Evolutionary conservation across 1,139 yeast species (phyloP).

Genomic region (Blastobotrys persicus): DNA sequence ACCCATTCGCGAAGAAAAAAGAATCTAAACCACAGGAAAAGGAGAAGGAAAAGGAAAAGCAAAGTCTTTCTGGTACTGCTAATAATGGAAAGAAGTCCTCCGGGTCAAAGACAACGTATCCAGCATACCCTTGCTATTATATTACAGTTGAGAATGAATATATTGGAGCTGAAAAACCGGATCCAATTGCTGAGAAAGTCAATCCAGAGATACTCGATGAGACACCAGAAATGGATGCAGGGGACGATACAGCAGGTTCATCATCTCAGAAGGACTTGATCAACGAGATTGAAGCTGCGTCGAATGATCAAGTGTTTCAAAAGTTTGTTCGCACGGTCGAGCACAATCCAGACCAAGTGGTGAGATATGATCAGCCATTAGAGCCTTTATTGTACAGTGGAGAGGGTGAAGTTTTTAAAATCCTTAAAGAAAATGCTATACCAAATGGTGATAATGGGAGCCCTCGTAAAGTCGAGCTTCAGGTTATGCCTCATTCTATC

Average conservation of each 20-base stretch:
- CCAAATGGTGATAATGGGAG: slow-evolving; percentile 43
- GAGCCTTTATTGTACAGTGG: slow-evolving; percentile 73
- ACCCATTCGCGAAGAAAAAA: slow-evolving; percentile 25
- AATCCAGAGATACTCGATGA: slow-evolving; percentile 12
- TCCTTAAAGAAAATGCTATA: slow-evolving; percentile 45
- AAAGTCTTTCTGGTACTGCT: slow-evolving; percentile 8
- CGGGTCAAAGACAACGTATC: neutral
- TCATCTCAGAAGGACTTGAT: slow-evolving; percentile 22
- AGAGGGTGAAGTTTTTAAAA: slow-evolving; percentile 52
- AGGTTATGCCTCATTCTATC: slow-evolving; percentile 91
- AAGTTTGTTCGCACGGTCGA: slow-evolving; percentile 70
- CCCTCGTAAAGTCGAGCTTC: slow-evolving; percentile 71
- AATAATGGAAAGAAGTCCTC: slow-evolving; percentile 3
- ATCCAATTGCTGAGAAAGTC: slow-evolving; percentile 28
- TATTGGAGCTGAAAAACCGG: slow-evolving; percentile 10
- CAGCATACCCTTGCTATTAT: slow-evolving; percentile 11
- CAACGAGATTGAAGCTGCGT: slow-evolving; percentile 26
- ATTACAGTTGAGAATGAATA: slow-evolving; percentile 14
- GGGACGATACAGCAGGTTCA: slow-evolving; percentile 18
- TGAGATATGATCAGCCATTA: slow-evolving; percentile 66
- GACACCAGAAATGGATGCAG: slow-evolving; percentile 17
- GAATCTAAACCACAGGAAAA: slow-evolving; percentile 7
- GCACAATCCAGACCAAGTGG: slow-evolving; percentile 80
- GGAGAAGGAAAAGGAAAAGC: slow-evolving; percentile 9
- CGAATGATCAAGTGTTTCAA: slow-evolving; percentile 67